A percentile compares a stretch with the other conserved stretches of the same genome.
Conservation (phyloP, 1,139 yeast species). For the Geotrichum europaeum region DNA sequence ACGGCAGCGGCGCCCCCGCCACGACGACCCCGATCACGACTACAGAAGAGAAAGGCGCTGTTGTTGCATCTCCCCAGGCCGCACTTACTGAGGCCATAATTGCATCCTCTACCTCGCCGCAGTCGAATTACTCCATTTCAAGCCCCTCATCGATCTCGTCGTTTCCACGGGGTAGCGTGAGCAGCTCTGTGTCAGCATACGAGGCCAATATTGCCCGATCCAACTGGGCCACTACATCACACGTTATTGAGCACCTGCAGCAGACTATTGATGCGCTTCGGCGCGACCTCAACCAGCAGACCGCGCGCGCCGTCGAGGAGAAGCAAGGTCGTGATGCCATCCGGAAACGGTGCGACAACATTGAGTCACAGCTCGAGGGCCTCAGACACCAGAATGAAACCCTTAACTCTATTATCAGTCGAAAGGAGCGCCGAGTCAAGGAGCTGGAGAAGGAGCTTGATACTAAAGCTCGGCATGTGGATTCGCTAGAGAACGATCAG, state of each 20-base stretch:
- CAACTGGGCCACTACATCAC: conserved; percentile 22
- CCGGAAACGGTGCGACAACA: conserved; percentile 25
- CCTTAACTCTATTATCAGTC: conserved; percentile 25
- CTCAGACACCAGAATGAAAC: conserved; percentile 29
- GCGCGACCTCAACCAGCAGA: conserved; percentile 26
- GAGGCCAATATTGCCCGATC: conserved; percentile 17
- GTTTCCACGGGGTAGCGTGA: background rate
- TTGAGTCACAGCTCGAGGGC: conserved; percentile 26
- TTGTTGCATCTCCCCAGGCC: background rate
- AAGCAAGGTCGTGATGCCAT: conserved; percentile 25
- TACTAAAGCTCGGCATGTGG: conserved; percentile 5
- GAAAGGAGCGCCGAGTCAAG: conserved; percentile 28
- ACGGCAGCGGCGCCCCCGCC: background rate
- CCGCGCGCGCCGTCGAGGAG: conserved; percentile 27
- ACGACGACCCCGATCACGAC: background rate
- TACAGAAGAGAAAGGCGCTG: background rate
- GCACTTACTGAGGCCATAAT: background rate
- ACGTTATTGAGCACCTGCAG: conserved; percentile 29
- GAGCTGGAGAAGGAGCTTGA: conserved; percentile 23
- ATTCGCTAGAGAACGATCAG: conserved; percentile 12
- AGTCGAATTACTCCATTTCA: conserved; percentile 1
- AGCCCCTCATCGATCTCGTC: conserved; percentile 9
- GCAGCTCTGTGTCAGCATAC: conserved; percentile 7
- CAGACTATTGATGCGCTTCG: conserved; percentile 26
- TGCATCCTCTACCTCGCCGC: conserved; percentile 9